Evolutionary conservation across 1,284 basidiomycete species (phyloP).

Genomic region (Boletus semigastroideus): DNA sequence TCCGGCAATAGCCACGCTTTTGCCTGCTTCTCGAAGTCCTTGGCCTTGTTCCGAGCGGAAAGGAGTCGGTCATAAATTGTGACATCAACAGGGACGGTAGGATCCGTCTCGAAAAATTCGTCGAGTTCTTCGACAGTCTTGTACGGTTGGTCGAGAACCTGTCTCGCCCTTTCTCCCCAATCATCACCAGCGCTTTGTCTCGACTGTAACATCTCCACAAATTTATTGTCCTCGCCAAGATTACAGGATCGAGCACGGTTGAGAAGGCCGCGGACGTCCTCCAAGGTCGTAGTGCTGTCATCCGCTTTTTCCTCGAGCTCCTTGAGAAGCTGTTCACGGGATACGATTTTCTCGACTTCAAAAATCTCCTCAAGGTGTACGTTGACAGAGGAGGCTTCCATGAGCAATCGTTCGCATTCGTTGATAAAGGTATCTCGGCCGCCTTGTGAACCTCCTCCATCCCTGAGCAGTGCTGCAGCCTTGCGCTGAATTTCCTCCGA

Average conservation of each 20-base stretch:
- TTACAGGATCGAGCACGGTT: conserved; percentile 66
- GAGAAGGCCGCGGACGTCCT: conserved; percentile 68
- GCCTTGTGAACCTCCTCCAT: conserved; percentile 32
- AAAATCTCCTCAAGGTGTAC: conserved; percentile 74
- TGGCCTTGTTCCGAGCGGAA: conserved; percentile 60
- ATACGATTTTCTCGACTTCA: conserved; percentile 75
- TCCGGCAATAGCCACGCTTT: conserved; percentile 64
- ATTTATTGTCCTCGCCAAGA: conserved; percentile 59
- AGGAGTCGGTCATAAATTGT: conserved; percentile 58
- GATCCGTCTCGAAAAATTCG: conserved; percentile 59
- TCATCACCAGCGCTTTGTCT: conserved; percentile 60
- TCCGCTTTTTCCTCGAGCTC: conserved; percentile 69
- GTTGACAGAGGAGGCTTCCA: conserved; percentile 71
- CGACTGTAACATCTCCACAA: conserved; percentile 56
- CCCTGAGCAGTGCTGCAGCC: conserved; percentile 50
- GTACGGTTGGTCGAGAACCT: conserved; percentile 59
- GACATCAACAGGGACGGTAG: conserved; percentile 62
- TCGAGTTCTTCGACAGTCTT: conserved; percentile 74
- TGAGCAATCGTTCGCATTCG: conserved; percentile 68
- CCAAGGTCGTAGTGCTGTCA: conserved; percentile 55
- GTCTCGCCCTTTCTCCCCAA: conserved; percentile 70
- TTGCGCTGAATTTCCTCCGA: conserved; percentile 64
- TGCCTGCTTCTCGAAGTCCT: conserved; percentile 76
- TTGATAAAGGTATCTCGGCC: conserved; percentile 60
- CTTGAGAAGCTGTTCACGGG: conserved; percentile 64